Evolutionary conservation across 108 stramenopile genomes (phyloP).

Genomic region (Fragilariopsis cylindrus): DNA sequence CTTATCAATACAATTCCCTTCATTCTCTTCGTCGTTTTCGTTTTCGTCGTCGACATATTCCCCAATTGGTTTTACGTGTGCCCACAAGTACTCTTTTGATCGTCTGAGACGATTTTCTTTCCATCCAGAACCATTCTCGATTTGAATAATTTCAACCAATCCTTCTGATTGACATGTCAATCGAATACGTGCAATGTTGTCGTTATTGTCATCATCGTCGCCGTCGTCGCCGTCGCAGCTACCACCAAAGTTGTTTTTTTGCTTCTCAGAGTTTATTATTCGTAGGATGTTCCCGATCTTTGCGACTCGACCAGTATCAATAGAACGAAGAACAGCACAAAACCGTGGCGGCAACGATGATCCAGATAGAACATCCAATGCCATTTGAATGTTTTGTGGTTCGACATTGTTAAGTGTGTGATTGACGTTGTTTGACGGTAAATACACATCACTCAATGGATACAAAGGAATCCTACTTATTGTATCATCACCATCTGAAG

Average conservation of each 20-base stretch:
- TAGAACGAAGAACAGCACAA: constrained; percentile 57
- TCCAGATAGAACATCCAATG: constrained; percentile 36
- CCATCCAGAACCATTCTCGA: constrained; percentile 46
- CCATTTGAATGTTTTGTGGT: constrained; percentile 77
- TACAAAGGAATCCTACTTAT: constrained; percentile 56
- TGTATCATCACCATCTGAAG: neutral
- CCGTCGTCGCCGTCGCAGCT: neutral
- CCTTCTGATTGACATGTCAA: constrained; percentile 44
- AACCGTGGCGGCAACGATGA: constrained; percentile 18
- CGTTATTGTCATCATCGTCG: neutral
- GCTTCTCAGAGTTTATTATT: constrained; percentile 39
- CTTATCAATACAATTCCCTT: neutral
- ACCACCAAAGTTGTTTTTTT: constrained; percentile 9
- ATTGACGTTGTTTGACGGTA: constrained; percentile 45
- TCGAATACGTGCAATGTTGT: constrained; percentile 23
- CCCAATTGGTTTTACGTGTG: constrained; percentile 22
- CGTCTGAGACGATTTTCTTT: constrained; percentile 33
- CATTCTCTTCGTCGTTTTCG: neutral
- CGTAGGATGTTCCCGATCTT: constrained; percentile 61
- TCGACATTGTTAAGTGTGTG: constrained; percentile 75
- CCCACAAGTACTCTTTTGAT: constrained; percentile 50
- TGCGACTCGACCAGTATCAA: constrained; percentile 69
- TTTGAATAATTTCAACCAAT: constrained; percentile 46
- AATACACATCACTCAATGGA: constrained; percentile 59
- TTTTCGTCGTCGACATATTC: neutral